Percentiles rank a stretch among this genome's conserved stretches.
Conservation (phyloP, 2,329 filamentous ascomycete genomes). For the Apiospora saccharicola region DNA sequence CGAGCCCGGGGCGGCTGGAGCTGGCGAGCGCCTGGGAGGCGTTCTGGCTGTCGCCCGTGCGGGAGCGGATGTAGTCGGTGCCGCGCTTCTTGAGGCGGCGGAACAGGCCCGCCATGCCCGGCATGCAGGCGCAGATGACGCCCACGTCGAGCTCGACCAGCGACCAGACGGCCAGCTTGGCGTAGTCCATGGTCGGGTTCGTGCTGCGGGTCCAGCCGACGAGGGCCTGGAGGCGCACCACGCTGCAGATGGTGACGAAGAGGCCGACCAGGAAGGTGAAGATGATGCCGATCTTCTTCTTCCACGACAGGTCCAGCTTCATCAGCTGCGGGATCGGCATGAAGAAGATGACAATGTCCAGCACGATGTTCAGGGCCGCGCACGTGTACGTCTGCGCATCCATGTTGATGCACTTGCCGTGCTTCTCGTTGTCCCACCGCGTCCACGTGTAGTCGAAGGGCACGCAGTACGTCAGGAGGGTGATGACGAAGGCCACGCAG, state of each 20-base stretch:
- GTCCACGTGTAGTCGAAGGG: conserved; percentile 34
- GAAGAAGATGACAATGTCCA: conserved; percentile 30
- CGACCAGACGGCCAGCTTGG: conserved; percentile 27
- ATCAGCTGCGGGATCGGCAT: conserved; percentile 28
- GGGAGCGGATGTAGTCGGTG: conserved; percentile 31
- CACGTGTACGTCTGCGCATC: conserved; percentile 28
- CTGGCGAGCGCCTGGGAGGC: conserved; percentile 20
- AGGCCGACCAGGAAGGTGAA: conserved; percentile 40
- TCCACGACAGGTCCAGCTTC: conserved; percentile 26
- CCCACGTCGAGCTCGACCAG: conserved; percentile 29
- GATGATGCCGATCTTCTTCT: conserved; percentile 32
- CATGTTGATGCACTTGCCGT: conserved; percentile 29
- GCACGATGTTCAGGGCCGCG: conserved; percentile 26
- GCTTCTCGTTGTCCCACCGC: conserved; percentile 31
- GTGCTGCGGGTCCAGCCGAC: conserved; percentile 26
- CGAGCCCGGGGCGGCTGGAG: background rate
- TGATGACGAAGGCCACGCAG: conserved; percentile 32
- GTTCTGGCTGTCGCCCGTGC: conserved; percentile 26
- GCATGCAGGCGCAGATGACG: conserved; percentile 30
- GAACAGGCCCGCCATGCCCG: conserved; percentile 29
- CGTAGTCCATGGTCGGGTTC: conserved; percentile 27
- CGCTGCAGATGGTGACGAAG: conserved; percentile 30
- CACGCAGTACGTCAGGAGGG: conserved; percentile 32
- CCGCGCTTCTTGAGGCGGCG: conserved; percentile 30
- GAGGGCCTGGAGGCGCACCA: conserved; percentile 27